These are phyloP conservation scores for Dictyophora rubrovolvata DNA, from an alignment of 768 basidiomycete species.

Conservation along the genomic window DNA sequence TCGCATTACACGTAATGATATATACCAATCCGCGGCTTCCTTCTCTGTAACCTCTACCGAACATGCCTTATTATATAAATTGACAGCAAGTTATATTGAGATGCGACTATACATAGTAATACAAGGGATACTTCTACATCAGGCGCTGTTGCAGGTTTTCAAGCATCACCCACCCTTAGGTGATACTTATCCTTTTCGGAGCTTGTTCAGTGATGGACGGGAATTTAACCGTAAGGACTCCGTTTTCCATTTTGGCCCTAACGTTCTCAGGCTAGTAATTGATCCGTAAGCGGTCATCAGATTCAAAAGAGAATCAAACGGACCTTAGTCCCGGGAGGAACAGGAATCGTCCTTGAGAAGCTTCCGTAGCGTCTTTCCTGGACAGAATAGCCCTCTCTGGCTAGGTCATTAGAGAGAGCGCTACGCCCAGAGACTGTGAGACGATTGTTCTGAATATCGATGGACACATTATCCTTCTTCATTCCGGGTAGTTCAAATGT, in stretches of 20 bases:
- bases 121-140: too few species aligned
- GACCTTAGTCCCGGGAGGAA: conserved; percentile 42
- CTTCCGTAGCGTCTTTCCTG: conserved; percentile 39
- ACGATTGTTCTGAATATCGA: conserved; percentile 37
- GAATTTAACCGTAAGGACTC: conserved; percentile 39
- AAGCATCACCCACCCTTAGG: background rate
- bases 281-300: background rate
- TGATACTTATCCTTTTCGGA: conserved; percentile 35
- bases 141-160: too few species aligned
- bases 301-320: background rate
- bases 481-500: conserved; percentile 49
- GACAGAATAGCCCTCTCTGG: conserved; percentile 30
- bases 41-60: too few species aligned
- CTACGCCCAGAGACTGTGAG: conserved; percentile 40
- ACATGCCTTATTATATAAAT: too few species aligned
- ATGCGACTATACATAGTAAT: too few species aligned
- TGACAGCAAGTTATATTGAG: too few species aligned
- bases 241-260: conserved; percentile 38
- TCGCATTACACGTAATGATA: too few species aligned
- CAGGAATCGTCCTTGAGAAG: conserved; percentile 37
- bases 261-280: conserved; percentile 30
- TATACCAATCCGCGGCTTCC: too few species aligned
- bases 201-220: conserved; percentile 33
- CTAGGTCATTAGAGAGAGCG: conserved; percentile 21
- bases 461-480: conserved; percentile 35